Evolutionary conservation across 768 basidiomycete species (phyloP), one percentile per base, ranked within the genome.

Genomic region (Tephrocybe sp.): DNA sequence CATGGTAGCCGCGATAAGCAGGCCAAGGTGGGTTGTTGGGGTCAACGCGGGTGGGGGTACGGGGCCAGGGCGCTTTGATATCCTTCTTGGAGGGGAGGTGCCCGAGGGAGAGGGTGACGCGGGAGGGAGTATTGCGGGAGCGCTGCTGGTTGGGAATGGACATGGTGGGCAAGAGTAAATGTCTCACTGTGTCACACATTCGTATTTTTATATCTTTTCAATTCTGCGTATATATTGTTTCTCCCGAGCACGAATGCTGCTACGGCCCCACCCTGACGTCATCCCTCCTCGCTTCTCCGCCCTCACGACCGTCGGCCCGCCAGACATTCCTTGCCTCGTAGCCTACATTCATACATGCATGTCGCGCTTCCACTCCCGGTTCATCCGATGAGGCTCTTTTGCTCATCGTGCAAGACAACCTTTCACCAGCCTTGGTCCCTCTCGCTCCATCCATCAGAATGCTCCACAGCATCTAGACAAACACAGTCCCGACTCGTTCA

Each of bases 11-110:
- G 37, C 89, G 84, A 68, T 81, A 90, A 0, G 88, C 88, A 30
- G 89, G 88, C 80, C 80, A 90, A 15, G 88, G 88, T 9, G 88
- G 88, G 71, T 90, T 89, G 66, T 90, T 90, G 26, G 88, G 88
- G 65, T 90, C 86, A 39, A 90, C 86, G 60, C 85, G 75, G 10
- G 86, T 88, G 2, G 88, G 88, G 0, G 88, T 87, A 18, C 86
- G 76, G 2, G 88, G 88, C 81, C 85, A 89, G 14, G 81, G 77
- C 0, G 84, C 80, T 58, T 82, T 84, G 59, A 89, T 84, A 47
- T 85, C 75, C 61, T 81, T 85, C 69, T 88, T 88, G 57, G 79
- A 79, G 0, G 88, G 88, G 24, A 90, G 71, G 65, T 90, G 85
- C 1, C 85, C 88, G 24, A 90, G 80, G 45, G 84, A 83, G 25